Conservation (phyloP, 257 asterid species). For the Solanum dulcamara region DNA sequence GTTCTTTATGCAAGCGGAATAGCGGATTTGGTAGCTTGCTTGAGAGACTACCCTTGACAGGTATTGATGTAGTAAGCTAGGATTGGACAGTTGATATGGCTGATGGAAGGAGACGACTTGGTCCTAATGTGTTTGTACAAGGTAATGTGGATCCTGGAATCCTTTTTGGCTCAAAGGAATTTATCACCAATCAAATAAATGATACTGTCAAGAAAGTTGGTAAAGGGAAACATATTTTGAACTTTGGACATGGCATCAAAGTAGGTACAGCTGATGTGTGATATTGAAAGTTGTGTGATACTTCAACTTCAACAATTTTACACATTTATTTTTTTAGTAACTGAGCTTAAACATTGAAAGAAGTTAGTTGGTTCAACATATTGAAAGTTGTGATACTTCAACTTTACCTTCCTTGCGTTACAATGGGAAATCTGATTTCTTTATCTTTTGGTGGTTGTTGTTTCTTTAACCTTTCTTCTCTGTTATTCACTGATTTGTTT, state of each 20-base stretch:
- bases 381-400: not conserved
- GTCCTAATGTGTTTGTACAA: constrained; percentile 72
- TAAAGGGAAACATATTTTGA: constrained; percentile 75
- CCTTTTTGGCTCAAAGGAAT: constrained; percentile 92
- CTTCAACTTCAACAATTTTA: too few species aligned
- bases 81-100: too few species aligned
- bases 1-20: constrained; percentile 81
- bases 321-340: not conserved
- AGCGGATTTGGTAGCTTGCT: constrained; percentile 92
- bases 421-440: not conserved
- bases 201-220: constrained; percentile 89
- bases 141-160: constrained; percentile 94
- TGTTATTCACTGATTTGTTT: not conserved
- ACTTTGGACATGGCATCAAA: too few species aligned
- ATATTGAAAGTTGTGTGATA: too few species aligned
- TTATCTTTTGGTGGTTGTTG: not conserved
- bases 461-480: not conserved
- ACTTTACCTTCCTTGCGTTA: not conserved
- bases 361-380: not conserved
- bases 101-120: constrained; percentile 71
- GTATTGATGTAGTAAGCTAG: constrained; percentile 86
- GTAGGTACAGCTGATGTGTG: too few species aligned
- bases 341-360: not conserved
- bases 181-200: constrained; percentile 61
- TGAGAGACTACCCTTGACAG: constrained; percentile 81